Percentiles rank a stretch among this genome's conserved stretches.
phyloP scores from a whole-genome alignment of 2,329 filamentous ascomycete genomes.

The Phyllosticta capitalensis region DNA sequence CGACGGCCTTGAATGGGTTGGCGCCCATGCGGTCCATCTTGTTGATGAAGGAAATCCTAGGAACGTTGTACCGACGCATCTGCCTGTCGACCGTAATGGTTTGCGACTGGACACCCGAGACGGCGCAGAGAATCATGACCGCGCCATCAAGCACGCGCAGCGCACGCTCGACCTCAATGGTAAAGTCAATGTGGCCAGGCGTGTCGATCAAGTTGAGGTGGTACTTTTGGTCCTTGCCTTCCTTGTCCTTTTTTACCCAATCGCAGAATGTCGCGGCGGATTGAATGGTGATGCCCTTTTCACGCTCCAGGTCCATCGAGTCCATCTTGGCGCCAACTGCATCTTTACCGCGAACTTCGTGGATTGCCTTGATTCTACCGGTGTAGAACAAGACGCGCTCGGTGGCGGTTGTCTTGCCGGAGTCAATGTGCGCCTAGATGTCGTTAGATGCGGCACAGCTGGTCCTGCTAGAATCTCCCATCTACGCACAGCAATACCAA shows the following conservation, averaged over 20 bases:
- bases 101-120: constrained; percentile 93
- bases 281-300: constrained; percentile 98
- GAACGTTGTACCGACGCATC: constrained; percentile 97
- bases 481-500: constrained; percentile 80
- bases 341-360: constrained; percentile 93
- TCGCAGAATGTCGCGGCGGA: constrained; percentile 97
- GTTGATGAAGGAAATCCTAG: constrained; percentile 92
- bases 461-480: neutral
- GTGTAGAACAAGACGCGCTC: constrained; percentile 98
- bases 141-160: constrained; percentile 91
- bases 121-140: constrained; percentile 96
- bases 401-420: constrained; percentile 92
- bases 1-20: constrained; percentile 94
- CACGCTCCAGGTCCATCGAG: constrained; percentile 96
- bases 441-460: constrained; percentile 3
- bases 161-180: constrained; percentile 94
- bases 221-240: constrained; percentile 80
- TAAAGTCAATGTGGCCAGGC: constrained; percentile 97
- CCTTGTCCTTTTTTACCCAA: constrained; percentile 73
- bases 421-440: constrained; percentile 84
- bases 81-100: constrained; percentile 97
- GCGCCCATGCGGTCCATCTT: constrained; percentile 99
- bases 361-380: constrained; percentile 90
- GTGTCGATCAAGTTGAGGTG: constrained; percentile 99
- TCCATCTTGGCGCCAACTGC: constrained; percentile 98